Conservation (phyloP, 75 land plant genomes). For the Pseudotsuga menziesii region DNA sequence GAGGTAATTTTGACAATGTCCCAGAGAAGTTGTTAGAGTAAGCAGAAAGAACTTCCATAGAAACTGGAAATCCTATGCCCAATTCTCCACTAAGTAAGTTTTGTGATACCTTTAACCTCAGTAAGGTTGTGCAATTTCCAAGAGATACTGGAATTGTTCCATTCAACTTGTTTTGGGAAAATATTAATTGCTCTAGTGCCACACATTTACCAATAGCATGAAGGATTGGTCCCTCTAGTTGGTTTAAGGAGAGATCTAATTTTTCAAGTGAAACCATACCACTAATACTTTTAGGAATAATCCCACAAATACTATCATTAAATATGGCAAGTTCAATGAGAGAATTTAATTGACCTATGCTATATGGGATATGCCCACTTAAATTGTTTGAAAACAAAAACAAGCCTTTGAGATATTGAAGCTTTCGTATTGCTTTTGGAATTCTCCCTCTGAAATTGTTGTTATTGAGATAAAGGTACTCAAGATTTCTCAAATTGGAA, state of each 20-base stretch:
- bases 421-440: constrained; percentile 11
- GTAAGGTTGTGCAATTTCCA: constrained; percentile 19
- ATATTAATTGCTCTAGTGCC: constrained; percentile 13
- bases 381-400: constrained; percentile 21
- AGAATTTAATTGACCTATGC: constrained; percentile 31
- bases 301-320: constrained; percentile 22
- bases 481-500: too few relatives aligned
- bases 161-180: constrained; percentile 32
- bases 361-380: constrained; percentile 33
- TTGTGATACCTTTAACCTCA: too few relatives aligned
- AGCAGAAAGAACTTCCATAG: too few relatives aligned
- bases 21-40: too few relatives aligned
- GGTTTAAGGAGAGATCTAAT: constrained; percentile 33
- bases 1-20: too few relatives aligned
- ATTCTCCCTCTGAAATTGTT: too few relatives aligned
- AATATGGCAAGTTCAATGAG: constrained; percentile 27
- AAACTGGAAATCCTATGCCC: too few relatives aligned
- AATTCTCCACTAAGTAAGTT: too few relatives aligned
- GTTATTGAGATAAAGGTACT: too few relatives aligned
- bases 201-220: constrained; percentile 41
- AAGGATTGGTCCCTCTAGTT: constrained; percentile 50
- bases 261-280: constrained; percentile 14
- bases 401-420: constrained; percentile 18
- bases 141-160: constrained; percentile 37
- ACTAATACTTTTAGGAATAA: constrained; percentile 19